Evolutionary conservation across 106 monocot genomes (phyloP).

Genomic region (Xerophyta viscosa): DNA sequence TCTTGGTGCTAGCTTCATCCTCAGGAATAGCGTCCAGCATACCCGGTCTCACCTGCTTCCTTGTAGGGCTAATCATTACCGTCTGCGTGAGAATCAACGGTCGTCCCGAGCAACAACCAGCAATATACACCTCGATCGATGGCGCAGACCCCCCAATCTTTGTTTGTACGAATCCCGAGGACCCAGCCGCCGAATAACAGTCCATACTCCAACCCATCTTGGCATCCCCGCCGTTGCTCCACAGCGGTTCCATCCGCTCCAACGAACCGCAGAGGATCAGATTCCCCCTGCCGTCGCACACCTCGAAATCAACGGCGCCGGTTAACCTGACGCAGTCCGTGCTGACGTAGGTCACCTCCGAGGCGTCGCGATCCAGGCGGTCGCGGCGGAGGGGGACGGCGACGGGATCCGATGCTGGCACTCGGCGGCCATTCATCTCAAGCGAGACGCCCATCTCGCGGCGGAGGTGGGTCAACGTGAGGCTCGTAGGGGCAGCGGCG

Average conservation of each 20-base stretch:
- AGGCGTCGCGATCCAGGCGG: conserved; percentile 30
- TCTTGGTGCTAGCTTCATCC: conserved; percentile 34
- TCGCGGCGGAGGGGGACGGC: conserved; percentile 44
- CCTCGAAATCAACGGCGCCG: conserved; percentile 59
- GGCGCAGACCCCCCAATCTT: conserved; percentile 38
- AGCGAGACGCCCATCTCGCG: conserved; percentile 53
- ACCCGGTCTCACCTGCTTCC: conserved; percentile 27
- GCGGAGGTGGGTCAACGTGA: conserved; percentile 55
- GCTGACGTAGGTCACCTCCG: conserved; percentile 63
- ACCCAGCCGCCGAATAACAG: conserved; percentile 44
- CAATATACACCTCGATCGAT: conserved; percentile 71
- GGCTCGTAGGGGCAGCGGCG: conserved; percentile 26
- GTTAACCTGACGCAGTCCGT: conserved; percentile 47
- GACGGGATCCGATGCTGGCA: conserved; percentile 28
- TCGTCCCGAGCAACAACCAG: conserved; percentile 54
- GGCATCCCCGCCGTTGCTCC: no score
- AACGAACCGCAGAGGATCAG: conserved; percentile 62
- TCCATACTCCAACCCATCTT: conserved; percentile 68
- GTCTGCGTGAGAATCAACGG: conserved; percentile 73
- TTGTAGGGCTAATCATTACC: conserved; percentile 36
- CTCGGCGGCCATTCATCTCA: conserved; percentile 57
- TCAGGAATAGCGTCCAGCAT: conserved; percentile 60
- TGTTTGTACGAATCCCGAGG: conserved; percentile 26
- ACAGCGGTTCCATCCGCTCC: conserved; percentile 49
- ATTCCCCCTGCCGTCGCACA: conserved; percentile 26